Percentiles rank a stretch among this genome's conserved stretches.
Evolutionary conservation across 495 filamentous ascomycete species (phyloP).

Genomic region (Neurospora pannonica): DNA sequence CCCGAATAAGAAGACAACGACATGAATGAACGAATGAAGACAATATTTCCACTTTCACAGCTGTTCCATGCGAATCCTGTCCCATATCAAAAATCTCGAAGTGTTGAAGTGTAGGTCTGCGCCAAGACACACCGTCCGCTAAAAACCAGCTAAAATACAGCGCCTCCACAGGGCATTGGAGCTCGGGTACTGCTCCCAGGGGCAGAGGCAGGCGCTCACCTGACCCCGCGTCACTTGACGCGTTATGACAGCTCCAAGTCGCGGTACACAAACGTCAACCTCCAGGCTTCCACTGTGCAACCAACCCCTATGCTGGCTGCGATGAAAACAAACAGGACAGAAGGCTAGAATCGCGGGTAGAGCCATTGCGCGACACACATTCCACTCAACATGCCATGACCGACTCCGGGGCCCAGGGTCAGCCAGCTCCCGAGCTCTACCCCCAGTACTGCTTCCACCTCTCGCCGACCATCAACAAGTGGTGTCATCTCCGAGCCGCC

Average conservation of each 20-base stretch:
- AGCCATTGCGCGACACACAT: neutral
- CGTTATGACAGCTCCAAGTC: neutral
- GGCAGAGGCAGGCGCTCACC: neutral
- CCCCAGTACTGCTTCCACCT: constrained; percentile 75
- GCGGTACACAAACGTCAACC: neutral
- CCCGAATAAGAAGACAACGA: too few relatives aligned
- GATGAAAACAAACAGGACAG: neutral
- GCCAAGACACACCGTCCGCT: neutral
- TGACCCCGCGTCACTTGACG: neutral
- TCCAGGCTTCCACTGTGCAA: neutral
- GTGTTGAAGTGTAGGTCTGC: neutral
- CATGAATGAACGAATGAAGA: too few relatives aligned
- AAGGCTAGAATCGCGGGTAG: neutral
- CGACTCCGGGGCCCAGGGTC: constrained; percentile 12
- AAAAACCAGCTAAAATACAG: neutral
- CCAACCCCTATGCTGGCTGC: too few relatives aligned
- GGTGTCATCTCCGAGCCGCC: constrained; percentile 66
- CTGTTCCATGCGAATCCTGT: too few relatives aligned
- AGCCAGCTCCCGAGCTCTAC: constrained; percentile 42
- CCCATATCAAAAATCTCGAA: too few relatives aligned
- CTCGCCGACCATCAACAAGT: constrained; percentile 73
- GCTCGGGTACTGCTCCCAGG: neutral
- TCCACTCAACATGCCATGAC: constrained; percentile 42
- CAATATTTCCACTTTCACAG: too few relatives aligned
- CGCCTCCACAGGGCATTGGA: neutral